Base-by-base conservation (phyloP, 176 grass and related monocot genomes). In the Puya raimondii region DNA sequence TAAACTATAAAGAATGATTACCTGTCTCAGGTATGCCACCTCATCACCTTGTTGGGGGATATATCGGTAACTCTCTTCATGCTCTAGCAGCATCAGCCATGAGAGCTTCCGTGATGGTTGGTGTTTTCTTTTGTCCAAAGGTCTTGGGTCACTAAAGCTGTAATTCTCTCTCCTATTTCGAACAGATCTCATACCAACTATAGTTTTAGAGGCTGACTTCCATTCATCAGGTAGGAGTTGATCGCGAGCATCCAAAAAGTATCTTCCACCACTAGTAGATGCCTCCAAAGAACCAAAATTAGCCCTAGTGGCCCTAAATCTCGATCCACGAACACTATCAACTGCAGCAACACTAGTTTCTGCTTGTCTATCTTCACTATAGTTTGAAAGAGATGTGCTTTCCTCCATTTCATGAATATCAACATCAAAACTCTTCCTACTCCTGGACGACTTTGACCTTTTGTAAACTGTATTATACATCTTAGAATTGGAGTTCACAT, bases 31-130 rank as follows among this genome's bases (percentile, higher is more conserved):
- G 71, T 97, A 97, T 52, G 88, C 83, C 77, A 92, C 89, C 61
- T 97, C 82, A 75, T 97, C 93, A 6, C 84, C 89, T 49, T 85
- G 75, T 85, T 97, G 93, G 77, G 93, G 93, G 77, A 97, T 88
- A 81, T 92, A 97, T 63, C 93, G 81, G 74, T 92, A 97, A 64
- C 87, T 79, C 49, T 87, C 84, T 82, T 97, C 93, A 81, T 97
- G 93, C 77, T 97, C 89, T 58, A 76, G 72, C 65, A 97, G 85
- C 89, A 97, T 92, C 54, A 97, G 77, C 93, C 93, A 96, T 6
- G 91, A 97, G 73, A 83, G 74, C 64, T 90, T 97, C 10, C 78
- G 57, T 50, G 78, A 53, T 15, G 64, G 48, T 50, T 89, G 86
- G 11, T 74, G 76, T 76, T 74, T 83, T 79, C 80, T 84, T 65